Conservation (phyloP, 495 filamentous ascomycete genomes). For the Penicillium roqueforti region DNA sequence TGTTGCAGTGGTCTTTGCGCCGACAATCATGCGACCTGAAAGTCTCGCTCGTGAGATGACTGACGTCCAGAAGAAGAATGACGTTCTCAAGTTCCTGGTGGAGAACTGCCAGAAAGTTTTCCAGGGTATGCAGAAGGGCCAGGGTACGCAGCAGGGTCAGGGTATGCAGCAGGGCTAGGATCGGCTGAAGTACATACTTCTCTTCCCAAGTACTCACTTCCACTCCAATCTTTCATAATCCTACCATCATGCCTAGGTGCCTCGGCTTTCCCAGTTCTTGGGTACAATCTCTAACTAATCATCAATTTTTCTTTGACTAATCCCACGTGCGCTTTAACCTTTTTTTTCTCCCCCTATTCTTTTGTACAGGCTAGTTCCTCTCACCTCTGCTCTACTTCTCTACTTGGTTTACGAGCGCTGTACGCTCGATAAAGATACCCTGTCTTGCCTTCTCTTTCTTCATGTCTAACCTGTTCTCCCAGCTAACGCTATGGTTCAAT, state of each 20-base stretch:
- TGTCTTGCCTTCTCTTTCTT: constrained; percentile 10
- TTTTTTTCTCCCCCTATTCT: not conserved
- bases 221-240: not conserved
- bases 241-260: constrained; percentile 14
- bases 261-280: constrained; percentile 39
- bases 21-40: constrained; percentile 90
- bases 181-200: not conserved
- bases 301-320: not conserved
- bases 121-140: constrained; percentile 46
- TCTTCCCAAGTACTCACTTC: not conserved
- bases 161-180: constrained; percentile 24
- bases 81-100: constrained; percentile 83
- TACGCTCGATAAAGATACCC: constrained; percentile 30
- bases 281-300: too few species aligned
- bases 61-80: constrained; percentile 89
- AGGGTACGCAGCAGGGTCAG: too few species aligned
- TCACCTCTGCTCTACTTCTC: not conserved
- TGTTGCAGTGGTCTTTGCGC: constrained; percentile 94
- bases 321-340: not conserved
- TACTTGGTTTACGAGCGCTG: constrained; percentile 23
- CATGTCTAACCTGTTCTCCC: not conserved
- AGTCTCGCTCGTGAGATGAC: constrained; percentile 91
- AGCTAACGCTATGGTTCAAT: not conserved
- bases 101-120: constrained; percentile 82
- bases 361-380: constrained; percentile 17